Evolutionary conservation across 345 rosid genomes (phyloP).

Genomic region (Rhodomyrtus tomentosa): DNA sequence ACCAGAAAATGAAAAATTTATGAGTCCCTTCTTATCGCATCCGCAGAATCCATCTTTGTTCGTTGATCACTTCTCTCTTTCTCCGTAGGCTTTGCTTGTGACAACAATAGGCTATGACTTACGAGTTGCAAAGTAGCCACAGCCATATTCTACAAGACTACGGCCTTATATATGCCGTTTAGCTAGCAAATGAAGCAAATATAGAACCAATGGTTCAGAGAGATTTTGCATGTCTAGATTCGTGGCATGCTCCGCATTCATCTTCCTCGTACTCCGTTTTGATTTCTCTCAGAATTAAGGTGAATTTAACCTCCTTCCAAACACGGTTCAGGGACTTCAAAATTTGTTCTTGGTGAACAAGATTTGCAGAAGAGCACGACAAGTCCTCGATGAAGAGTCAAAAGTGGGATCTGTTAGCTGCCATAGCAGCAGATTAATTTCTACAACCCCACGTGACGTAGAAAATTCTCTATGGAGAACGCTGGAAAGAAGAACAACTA

Average conservation of each 20-base stretch:
- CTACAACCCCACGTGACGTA: not conserved
- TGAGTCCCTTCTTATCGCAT: not conserved
- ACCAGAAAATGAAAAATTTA: not conserved
- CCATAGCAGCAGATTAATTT: not conserved
- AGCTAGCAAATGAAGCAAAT: not conserved
- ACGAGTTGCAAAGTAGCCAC: not conserved
- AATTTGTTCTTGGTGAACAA: not conserved
- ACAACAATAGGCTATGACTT: not conserved
- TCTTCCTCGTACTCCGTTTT: not conserved
- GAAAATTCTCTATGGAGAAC: not conserved
- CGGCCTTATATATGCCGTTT: not conserved
- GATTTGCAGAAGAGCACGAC: not conserved
- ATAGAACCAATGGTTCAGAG: not conserved
- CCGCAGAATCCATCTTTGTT: not conserved
- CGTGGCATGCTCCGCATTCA: not conserved
- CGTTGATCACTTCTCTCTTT: not conserved
- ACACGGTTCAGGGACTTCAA: not conserved
- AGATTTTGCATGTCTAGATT: not conserved
- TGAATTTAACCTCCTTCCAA: not conserved
- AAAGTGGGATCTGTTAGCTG: not conserved
- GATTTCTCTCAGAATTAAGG: not conserved
- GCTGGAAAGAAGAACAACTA: not conserved
- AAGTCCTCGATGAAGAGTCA: not conserved
- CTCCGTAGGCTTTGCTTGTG: not conserved
- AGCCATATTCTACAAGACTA: not conserved